These are phyloP conservation scores for Macroventuria anomochaeta DNA, from an alignment of 2,329 filamentous ascomycete genomes.

Conservation along the genomic window DNA sequence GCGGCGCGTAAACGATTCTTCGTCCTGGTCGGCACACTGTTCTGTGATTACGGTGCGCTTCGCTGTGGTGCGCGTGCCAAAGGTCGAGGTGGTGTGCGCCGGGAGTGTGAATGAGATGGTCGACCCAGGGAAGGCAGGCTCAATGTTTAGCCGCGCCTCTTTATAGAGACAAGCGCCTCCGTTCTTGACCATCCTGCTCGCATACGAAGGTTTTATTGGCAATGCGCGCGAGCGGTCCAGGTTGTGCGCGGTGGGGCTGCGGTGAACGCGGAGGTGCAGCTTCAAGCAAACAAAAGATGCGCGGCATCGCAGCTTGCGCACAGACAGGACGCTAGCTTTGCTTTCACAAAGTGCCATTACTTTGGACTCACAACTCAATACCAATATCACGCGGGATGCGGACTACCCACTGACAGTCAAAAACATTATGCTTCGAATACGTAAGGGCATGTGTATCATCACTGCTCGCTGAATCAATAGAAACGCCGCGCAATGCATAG, in stretches of 20 bases:
- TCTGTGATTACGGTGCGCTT: constrained; percentile 50
- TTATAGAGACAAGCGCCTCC: constrained; percentile 76
- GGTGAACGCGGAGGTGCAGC: constrained; percentile 31
- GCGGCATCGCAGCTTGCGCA: constrained; percentile 25
- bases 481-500: constrained; percentile 27
- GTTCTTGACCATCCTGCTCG: constrained; percentile 70
- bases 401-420: constrained; percentile 1
- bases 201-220: constrained; percentile 54
- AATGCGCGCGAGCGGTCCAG: constrained; percentile 10
- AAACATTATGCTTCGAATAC: background rate
- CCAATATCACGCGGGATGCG: background rate
- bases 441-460: constrained; percentile 15
- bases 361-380: too few species aligned
- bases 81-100: constrained; percentile 40
- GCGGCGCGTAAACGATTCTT: constrained; percentile 73
- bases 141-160: constrained; percentile 84
- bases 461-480: constrained; percentile 7
- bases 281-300: constrained; percentile 41
- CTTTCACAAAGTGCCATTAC: too few species aligned
- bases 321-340: constrained; percentile 20
- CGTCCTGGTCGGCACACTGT: constrained; percentile 62
- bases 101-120: constrained; percentile 67
- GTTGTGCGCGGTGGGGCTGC: constrained; percentile 25
- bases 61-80: constrained; percentile 37
- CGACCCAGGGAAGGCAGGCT: constrained; percentile 72